Evolutionary conservation across 345 rosid genomes (phyloP).

Genomic region (Isatis tinctoria): DNA sequence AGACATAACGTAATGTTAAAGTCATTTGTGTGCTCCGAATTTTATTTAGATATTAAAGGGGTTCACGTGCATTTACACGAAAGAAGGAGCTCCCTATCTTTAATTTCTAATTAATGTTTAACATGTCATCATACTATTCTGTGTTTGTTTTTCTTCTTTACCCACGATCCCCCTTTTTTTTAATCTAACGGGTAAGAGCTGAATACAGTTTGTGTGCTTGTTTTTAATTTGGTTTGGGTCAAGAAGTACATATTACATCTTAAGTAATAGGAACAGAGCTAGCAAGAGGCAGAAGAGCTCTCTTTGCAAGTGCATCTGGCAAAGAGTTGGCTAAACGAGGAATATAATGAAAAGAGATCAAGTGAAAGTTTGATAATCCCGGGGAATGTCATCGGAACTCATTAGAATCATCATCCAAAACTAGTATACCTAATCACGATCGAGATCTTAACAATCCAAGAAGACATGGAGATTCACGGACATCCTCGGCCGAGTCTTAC

Average conservation of each 20-base stretch:
- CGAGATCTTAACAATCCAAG: background rate
- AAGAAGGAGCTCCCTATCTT: background rate
- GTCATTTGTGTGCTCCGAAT: background rate
- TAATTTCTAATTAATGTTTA: background rate
- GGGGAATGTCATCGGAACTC: background rate
- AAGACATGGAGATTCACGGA: background rate
- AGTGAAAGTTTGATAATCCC: background rate
- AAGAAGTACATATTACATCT: background rate
- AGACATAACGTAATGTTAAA: background rate
- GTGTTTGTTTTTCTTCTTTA: background rate
- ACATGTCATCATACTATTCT: background rate
- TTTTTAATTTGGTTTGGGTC: background rate
- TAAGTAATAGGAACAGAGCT: background rate
- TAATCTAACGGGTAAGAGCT: background rate
- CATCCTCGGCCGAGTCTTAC: background rate
- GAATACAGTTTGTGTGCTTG: background rate
- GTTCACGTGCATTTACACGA: background rate
- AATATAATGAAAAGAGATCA: background rate
- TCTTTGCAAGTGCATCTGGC: background rate
- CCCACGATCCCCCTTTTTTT: background rate
- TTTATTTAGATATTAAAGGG: constrained; percentile 6
- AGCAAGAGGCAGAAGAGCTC: background rate
- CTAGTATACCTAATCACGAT: background rate
- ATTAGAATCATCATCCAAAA: background rate
- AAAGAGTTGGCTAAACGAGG: background rate